Base-by-base conservation (phyloP, 441 rosid genomes). In the Euphorbia celastroides region DNA sequence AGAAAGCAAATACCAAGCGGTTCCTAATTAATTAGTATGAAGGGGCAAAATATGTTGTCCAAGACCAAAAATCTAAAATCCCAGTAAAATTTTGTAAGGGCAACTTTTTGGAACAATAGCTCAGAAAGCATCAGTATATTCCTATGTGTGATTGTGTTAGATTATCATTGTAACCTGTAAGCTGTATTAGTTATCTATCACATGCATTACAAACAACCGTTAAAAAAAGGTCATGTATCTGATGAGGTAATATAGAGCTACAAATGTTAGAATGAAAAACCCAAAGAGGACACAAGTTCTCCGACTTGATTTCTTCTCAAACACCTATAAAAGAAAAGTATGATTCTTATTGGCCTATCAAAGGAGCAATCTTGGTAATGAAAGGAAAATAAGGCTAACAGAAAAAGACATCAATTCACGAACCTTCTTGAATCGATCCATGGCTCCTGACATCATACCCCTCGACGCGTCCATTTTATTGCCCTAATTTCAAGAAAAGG, bases 371-470 rank as follows among this genome's bases (percentile, higher is more conserved):
- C 13, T 55, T 55, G 26, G 26, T 12, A 55, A 25, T 44, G 22
- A 68, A 73, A 62, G 9, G 44, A 70, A 64, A 26, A 22, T 2
- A 62, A 46, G 61, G 22, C 62, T 59, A 62, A 27, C 41, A 26
- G 64, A 57, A 32, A 48, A 27, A 31, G 19, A 17, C 57, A 60
- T 34, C 30, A 66, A 67, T 52, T 70, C 17, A 7, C 55, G 20
- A 74, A 93, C 97, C 94, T 77, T 81, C 77, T 86, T 88, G 80
- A 90, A 93, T 52, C 88, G 83, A 73, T 87, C 93, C 84, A 90
- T 84, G 17, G 96, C 86, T 76, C 97, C 93, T 7, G 93, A 87
- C 88, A 93, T 81, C 54, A 86, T 65, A 22, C 97, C 96, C 76
- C 97, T 84, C 1, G 97, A 80, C n/a, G 80, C 78, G 70, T 90